Percentiles rank a stretch among this genome's conserved stretches.
Evolutionary conservation across 805 yeast species (phyloP).

Genomic region (Candida ascalaphidarum): DNA sequence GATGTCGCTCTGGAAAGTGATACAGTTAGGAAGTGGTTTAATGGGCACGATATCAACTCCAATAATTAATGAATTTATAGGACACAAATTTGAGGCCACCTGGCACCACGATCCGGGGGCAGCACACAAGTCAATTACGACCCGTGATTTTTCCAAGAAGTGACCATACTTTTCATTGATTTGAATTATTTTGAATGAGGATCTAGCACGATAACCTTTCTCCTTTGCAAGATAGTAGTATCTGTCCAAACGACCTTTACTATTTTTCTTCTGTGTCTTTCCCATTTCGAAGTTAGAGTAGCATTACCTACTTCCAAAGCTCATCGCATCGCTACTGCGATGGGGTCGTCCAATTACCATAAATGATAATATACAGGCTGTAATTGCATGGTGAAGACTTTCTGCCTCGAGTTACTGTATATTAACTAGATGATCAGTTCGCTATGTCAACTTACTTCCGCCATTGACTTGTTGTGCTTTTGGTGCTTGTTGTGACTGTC

Average conservation of each 20-base stretch:
- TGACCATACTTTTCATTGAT: slow-evolving; percentile 96
- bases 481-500: too few species aligned
- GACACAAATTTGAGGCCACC: slow-evolving; percentile 91
- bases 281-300: too few species aligned
- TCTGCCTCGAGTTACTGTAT: too few species aligned
- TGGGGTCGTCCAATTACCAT: too few species aligned
- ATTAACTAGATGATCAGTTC: too few species aligned
- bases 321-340: too few species aligned
- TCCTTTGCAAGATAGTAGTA: slow-evolving; percentile 96
- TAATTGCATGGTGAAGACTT: too few species aligned
- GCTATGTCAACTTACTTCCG: too few species aligned
- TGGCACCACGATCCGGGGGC: slow-evolving; percentile 99
- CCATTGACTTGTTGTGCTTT: too few species aligned
- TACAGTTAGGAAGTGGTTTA: slow-evolving; percentile 90
- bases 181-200: slow-evolving; percentile 91
- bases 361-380: too few species aligned
- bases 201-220: slow-evolving; percentile 98
- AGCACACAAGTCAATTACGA: slow-evolving; percentile 95
- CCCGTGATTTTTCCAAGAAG: slow-evolving; percentile 88
- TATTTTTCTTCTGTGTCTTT: slow-evolving; percentile 86
- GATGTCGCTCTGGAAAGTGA: slow-evolving; percentile 92
- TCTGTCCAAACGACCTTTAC: slow-evolving; percentile 98
- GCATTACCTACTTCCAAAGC: too few species aligned
- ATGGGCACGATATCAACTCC: slow-evolving; percentile 99
- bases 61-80: slow-evolving; percentile 84